Evolutionary conservation across 148 eudicot genomes (phyloP), one percentile per base, ranked within the genome.

Genomic region (Pouteria glomerata): DNA sequence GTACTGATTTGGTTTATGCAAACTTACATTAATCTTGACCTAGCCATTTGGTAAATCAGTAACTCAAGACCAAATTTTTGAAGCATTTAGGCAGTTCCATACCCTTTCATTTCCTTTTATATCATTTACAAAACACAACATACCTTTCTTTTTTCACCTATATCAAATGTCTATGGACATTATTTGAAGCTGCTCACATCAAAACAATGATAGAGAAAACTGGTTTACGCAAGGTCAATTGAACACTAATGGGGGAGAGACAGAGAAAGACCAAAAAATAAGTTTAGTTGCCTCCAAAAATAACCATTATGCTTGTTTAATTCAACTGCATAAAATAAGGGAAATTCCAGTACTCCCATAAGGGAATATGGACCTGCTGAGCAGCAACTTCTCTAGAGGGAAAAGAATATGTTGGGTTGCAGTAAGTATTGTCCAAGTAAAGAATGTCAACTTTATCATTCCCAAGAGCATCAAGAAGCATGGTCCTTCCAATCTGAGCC

Each of bases 401-500:
- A 78, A 92, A 92, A 72, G 74, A 71, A 77, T 81, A 87, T 0
- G 81, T 75, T 21, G 97, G 95, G 53, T 89, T 86, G 55, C 95
- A 92, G 71, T 89, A 92, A 58, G 97, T 92, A 55, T 92, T 92
- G 55, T 92, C 97, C 72, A 92, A 71, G 82, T 92, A 86, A 30
- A 89, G 85, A 44, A 75, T 79, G 74, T 92, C 90, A 63, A 92
- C 64, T 73, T 70, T 61, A 45, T 77, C 76, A 73, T 85, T 79
- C 70, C 80, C 70, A 19, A 89, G 77, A 66, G 92, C 95, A 73
- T 85, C 69, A 35, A 83, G 68, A 11, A 92, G 83, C 92, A 84
- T 82, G 67, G 74, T 72, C 74, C 82, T 87, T n/a, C 78, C 87
- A 74, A 66, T 82, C 56, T 84, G 60, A 6, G 88, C 69, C 73